Evolutionary conservation across 495 filamentous ascomycete species (phyloP).

Genomic region (Astrothelium macrocarpum): DNA sequence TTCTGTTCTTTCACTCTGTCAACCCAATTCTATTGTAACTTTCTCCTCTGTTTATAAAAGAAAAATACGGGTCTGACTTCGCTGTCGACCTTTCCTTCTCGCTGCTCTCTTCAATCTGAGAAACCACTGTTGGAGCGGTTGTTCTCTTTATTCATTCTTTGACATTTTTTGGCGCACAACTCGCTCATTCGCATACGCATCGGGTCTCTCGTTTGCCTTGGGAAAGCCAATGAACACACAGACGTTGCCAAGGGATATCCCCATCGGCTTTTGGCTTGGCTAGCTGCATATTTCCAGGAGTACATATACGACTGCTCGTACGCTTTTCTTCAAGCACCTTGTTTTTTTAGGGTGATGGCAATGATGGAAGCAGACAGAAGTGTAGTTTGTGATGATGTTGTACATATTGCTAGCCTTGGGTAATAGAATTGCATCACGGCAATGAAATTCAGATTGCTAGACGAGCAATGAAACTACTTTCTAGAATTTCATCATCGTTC

Average conservation of each 20-base stretch:
- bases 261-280: neutral
- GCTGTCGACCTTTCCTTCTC: neutral
- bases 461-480: no score
- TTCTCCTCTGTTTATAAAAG: neutral
- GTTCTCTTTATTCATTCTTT: neutral
- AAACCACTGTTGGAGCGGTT: neutral
- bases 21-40: neutral
- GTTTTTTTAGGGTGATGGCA: neutral
- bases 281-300: slow-evolving; percentile 1
- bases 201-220: neutral
- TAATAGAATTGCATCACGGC: slow-evolving; percentile 2
- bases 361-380: neutral
- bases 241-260: neutral
- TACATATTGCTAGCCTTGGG: slow-evolving; percentile 3
- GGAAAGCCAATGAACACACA: neutral
- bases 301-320: neutral
- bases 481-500: no score
- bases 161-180: neutral
- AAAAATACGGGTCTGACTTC: neutral
- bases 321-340: neutral
- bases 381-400: neutral
- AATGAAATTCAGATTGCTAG: neutral
- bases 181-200: neutral
- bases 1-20: neutral
- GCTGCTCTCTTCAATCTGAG: neutral